A percentile compares a stretch with the other conserved stretches of the same genome.
Conservation (phyloP, 768 basidiomycete genomes). For the Lactarius sanguifluus region DNA sequence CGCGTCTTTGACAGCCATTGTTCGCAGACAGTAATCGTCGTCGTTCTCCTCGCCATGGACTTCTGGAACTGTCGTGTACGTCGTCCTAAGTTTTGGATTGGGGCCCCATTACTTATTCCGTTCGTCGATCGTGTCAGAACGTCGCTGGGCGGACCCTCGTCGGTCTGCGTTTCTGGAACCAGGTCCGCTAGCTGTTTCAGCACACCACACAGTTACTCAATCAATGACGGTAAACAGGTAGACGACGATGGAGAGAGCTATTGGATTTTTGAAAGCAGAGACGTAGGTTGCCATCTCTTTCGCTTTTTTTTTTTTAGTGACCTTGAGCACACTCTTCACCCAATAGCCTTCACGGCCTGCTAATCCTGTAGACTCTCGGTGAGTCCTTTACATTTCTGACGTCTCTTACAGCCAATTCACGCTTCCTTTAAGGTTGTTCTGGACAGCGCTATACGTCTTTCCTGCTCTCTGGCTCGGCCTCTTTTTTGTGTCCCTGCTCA, state of each 20-base stretch:
- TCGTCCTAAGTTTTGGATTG: conserved; percentile 10
- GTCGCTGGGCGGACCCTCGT: conserved; percentile 92
- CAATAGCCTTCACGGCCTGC: conserved; percentile 80
- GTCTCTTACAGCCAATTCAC: not conserved
- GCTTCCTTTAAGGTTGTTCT: conserved; percentile 16
- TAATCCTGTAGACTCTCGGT: conserved; percentile 87
- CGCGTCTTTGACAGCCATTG: conserved; percentile 10
- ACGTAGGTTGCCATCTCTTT: conserved; percentile 54
- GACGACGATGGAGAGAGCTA: conserved; percentile 95
- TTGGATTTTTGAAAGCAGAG: conserved; percentile 98
- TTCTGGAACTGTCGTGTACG: conserved; percentile 96
- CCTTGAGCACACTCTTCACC: conserved; percentile 1
- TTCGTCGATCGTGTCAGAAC: conserved; percentile 51
- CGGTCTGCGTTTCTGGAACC: conserved; percentile 97
- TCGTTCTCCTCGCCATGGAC: conserved; percentile 92
- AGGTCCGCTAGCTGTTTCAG: conserved; percentile 44
- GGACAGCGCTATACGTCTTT: conserved; percentile 89
- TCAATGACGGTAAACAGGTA: conserved; percentile 48
- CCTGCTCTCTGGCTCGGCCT: conserved; percentile 86
- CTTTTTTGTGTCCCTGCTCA: conserved; percentile 84
- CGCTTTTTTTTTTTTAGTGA: conserved; percentile 5
- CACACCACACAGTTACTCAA: not conserved
- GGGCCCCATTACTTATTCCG: not conserved
- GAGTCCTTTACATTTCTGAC: conserved; percentile 32
- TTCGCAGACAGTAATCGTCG: conserved; percentile 80